Conservation (phyloP, 345 rosid genomes). For the Eucalyptus marginata region DNA sequence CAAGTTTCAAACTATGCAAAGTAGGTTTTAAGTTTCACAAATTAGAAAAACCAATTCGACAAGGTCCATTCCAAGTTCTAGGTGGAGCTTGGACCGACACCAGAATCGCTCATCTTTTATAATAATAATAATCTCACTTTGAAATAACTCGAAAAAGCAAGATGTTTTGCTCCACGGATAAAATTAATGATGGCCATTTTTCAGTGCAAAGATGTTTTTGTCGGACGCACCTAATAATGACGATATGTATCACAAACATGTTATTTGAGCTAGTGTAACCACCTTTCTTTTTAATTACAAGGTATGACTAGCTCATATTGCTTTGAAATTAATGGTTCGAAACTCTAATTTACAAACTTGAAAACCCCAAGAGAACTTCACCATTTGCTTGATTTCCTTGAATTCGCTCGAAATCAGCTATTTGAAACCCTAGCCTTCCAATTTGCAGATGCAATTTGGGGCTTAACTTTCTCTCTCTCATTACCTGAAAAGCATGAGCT, state of each 20-base stretch:
- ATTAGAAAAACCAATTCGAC: too few relatives aligned
- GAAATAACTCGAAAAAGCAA: not conserved
- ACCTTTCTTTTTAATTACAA: not conserved
- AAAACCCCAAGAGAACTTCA: not conserved
- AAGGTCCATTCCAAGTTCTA: too few relatives aligned
- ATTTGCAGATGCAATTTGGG: not conserved
- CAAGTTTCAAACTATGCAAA: too few relatives aligned
- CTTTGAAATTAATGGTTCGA: not conserved
- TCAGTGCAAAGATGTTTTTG: not conserved
- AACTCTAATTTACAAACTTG: not conserved
- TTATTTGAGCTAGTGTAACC: not conserved
- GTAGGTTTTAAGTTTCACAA: too few relatives aligned
- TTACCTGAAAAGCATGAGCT: not conserved
- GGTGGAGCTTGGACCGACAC: rapidly evolving
- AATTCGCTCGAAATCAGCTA: not conserved
- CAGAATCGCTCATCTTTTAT: too few relatives aligned
- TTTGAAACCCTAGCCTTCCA: not conserved
- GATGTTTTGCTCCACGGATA: not conserved
- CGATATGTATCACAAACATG: not conserved
- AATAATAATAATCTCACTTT: not conserved
- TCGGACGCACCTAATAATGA: not conserved
- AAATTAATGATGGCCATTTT: not conserved
- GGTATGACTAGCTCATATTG: not conserved
- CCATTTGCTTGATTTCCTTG: not conserved
- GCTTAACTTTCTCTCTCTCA: not conserved